Evolutionary conservation across 371 early-diverging fungal species (phyloP).

Genomic region (Mortierella sp.): DNA sequence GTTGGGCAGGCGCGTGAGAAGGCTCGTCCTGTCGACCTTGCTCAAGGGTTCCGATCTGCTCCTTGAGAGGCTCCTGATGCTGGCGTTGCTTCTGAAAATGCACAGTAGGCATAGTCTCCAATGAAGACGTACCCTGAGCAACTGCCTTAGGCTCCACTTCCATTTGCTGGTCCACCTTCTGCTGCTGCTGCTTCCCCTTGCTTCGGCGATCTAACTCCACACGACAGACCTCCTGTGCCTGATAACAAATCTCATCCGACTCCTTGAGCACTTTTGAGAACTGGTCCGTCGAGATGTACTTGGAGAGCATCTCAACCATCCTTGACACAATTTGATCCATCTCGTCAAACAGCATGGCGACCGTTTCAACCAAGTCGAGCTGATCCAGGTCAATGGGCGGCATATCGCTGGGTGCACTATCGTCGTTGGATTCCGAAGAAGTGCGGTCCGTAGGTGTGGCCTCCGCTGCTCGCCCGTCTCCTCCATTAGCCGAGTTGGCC

Average conservation of each 20-base stretch:
- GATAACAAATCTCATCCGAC: constrained; percentile 28
- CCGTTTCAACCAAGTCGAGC: constrained; percentile 12
- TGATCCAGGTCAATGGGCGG: background rate
- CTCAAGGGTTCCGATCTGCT: background rate
- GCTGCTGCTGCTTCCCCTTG: background rate
- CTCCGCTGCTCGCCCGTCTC: background rate
- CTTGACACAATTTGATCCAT: constrained; percentile 24
- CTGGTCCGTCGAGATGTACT: constrained; percentile 26
- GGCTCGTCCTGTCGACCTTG: background rate
- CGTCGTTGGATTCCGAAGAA: background rate
- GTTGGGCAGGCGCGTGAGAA: background rate
- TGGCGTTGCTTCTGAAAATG: background rate
- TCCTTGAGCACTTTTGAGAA: constrained; percentile 26
- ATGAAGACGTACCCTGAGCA: background rate
- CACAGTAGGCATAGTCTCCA: background rate
- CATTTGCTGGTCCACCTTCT: background rate
- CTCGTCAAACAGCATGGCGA: constrained; percentile 27
- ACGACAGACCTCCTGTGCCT: constrained; percentile 23
- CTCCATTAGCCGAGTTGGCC: background rate
- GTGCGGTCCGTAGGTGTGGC: background rate
- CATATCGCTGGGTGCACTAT: too few relatives aligned
- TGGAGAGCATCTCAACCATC: constrained; percentile 35
- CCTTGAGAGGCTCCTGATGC: background rate
- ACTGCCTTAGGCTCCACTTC: background rate
- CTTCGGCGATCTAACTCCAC: constrained; percentile 14